Conservation (phyloP, 139 green algal genomes). For the Picochlorum sp. region DNA sequence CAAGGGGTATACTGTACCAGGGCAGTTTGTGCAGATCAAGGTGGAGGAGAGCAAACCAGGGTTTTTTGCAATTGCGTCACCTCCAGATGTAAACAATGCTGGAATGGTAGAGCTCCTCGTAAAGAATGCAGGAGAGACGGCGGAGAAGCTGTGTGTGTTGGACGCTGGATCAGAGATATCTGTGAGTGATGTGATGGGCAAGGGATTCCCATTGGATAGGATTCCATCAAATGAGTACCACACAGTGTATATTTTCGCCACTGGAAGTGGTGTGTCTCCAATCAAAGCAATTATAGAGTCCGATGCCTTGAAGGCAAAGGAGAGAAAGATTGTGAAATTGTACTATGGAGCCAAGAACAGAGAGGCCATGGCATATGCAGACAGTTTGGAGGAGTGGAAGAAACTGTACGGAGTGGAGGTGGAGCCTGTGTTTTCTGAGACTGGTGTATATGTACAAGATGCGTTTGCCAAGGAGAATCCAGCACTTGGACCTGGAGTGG, state of each 20-base stretch:
- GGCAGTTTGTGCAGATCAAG: conserved; percentile 77
- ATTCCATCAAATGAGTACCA: conserved; percentile 49
- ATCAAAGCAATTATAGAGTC: conserved; percentile 73
- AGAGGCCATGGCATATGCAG: conserved; percentile 28
- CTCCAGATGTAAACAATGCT: conserved; percentile 43
- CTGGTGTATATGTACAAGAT: conserved; percentile 66
- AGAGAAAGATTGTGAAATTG: conserved; percentile 46
- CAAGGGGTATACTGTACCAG: conserved; percentile 63
- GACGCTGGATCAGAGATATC: background rate
- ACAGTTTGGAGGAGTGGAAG: conserved; percentile 52
- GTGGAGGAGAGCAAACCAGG: conserved; percentile 55
- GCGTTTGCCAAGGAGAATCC: conserved; percentile 43
- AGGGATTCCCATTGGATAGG: conserved; percentile 78
- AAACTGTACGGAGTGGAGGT: conserved; percentile 49
- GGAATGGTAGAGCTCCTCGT: conserved; percentile 55
- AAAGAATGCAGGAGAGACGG: conserved; percentile 49
- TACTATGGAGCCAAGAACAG: conserved; percentile 66
- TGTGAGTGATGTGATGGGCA: conserved; percentile 60
- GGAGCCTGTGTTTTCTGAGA: conserved; percentile 42
- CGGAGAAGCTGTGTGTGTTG: conserved; percentile 40
- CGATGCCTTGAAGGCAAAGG: conserved; percentile 29
- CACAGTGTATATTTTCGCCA: conserved; percentile 72
- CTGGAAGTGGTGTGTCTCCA: conserved; percentile 59
- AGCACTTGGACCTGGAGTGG: background rate
- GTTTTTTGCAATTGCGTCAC: conserved; percentile 86